phyloP scores from a whole-genome alignment of 169 alveolate genomes.

The Plasmodium blacklocki region DNA sequence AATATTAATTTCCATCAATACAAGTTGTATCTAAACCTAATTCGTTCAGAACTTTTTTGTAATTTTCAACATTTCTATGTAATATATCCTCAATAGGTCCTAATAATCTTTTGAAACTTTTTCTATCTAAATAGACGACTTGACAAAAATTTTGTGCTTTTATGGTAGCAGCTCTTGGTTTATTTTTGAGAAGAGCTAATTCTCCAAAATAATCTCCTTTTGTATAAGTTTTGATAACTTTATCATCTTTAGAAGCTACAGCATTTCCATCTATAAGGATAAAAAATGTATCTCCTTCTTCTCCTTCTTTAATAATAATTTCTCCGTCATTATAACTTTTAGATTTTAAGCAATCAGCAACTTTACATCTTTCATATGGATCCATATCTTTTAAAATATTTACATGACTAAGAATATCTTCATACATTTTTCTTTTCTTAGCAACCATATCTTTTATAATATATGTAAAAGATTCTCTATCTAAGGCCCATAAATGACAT shows the following conservation, averaged over 20 bases:
- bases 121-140: slow-evolving; percentile 94
- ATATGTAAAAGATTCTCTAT: slow-evolving; percentile 95
- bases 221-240: slow-evolving; percentile 89
- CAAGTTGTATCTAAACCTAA: slow-evolving; percentile 76
- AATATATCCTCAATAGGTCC: slow-evolving; percentile 96
- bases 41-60: slow-evolving; percentile 83
- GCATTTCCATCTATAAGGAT: slow-evolving; percentile 94
- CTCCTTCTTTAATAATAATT: slow-evolving; percentile 96
- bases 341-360: slow-evolving; percentile 94
- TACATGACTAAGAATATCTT: slow-evolving; percentile 90
- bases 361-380: slow-evolving; percentile 94
- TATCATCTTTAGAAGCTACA: slow-evolving; percentile 92
- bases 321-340: slow-evolving; percentile 89
- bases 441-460: slow-evolving; percentile 95
- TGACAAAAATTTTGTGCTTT: slow-evolving; percentile 88
- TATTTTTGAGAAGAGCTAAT: slow-evolving; percentile 93
- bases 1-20: slow-evolving; percentile 34
- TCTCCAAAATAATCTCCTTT: slow-evolving; percentile 98
- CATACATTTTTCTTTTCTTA: slow-evolving; percentile 94
- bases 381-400: slow-evolving; percentile 92
- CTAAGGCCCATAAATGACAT: slow-evolving; percentile 93
- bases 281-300: slow-evolving; percentile 94
- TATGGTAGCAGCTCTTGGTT: slow-evolving; percentile 97
- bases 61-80: slow-evolving; percentile 93
- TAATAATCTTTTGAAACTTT: slow-evolving; percentile 94